phyloP scores from a whole-genome alignment of 139 green algal genomes.

The Trebouxia sp. region DNA sequence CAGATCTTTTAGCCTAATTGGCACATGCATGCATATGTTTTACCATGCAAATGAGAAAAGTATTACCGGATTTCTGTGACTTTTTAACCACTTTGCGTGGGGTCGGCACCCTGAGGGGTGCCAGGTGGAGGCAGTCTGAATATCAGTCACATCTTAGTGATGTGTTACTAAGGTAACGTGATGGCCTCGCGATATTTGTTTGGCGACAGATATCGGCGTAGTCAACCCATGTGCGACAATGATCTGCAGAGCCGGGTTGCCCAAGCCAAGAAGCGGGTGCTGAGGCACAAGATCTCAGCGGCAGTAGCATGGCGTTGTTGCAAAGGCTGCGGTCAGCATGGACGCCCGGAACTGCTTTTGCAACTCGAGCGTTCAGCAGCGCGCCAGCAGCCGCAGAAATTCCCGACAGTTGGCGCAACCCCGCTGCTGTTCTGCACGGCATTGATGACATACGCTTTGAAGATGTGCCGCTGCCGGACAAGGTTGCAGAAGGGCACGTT shows the following conservation, averaged over 20 bases:
- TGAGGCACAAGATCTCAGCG: no score
- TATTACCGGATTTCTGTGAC: no score
- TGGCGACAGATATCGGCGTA: neutral
- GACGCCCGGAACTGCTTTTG: neutral
- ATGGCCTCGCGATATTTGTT: neutral
- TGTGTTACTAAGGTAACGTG: no score
- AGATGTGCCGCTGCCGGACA: constrained; percentile 36
- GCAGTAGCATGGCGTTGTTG: neutral
- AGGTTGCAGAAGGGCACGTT: neutral
- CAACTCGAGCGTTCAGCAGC: neutral
- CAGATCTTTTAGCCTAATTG: no score
- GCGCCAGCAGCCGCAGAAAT: neutral
- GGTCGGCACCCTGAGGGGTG: no score
- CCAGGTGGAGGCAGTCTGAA: no score
- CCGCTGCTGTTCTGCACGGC: constrained; percentile 42
- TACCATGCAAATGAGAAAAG: no score
- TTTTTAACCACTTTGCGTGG: no score
- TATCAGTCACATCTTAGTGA: no score
- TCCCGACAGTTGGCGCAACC: constrained; percentile 20
- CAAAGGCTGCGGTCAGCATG: neutral
- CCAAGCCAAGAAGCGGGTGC: no score
- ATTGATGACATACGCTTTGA: constrained; percentile 43
- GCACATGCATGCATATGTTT: no score
- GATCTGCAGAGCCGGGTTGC: no score
- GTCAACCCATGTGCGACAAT: constrained; percentile 11